Evolutionary conservation across 495 filamentous ascomycete species (phyloP).

Genomic region (Choiromyces venosus): DNA sequence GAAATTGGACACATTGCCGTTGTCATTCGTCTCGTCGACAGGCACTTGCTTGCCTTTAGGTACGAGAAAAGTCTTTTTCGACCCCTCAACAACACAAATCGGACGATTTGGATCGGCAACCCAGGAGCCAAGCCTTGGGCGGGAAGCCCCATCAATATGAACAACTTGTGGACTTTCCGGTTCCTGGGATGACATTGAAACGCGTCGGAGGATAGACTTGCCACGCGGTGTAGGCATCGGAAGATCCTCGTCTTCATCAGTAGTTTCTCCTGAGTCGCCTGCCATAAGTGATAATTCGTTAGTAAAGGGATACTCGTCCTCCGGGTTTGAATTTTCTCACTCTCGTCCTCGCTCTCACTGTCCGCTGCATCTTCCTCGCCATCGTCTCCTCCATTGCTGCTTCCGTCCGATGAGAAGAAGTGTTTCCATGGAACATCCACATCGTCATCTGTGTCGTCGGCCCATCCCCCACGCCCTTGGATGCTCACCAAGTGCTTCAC

Average conservation of each 20-base stretch:
- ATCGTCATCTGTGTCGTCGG: slow-evolving; percentile 38
- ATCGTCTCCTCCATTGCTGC: slow-evolving; percentile 16
- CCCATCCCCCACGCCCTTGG: slow-evolving; percentile 30
- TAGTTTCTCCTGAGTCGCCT: slow-evolving; percentile 38
- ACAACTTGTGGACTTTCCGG: slow-evolving; percentile 36
- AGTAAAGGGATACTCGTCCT: slow-evolving; percentile 13
- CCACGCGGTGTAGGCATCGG: slow-evolving; percentile 39
- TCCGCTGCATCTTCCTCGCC: slow-evolving; percentile 19
- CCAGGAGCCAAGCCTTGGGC: slow-evolving; percentile 37
- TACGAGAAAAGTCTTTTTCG: slow-evolving; percentile 39
- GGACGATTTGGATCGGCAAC: slow-evolving; percentile 40
- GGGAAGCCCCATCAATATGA: slow-evolving; percentile 28
- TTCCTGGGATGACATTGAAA: slow-evolving; percentile 24
- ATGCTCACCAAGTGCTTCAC: slow-evolving; percentile 35
- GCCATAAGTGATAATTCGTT: slow-evolving; percentile 12
- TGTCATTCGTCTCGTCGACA: slow-evolving; percentile 15
- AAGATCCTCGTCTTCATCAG: slow-evolving; percentile 41
- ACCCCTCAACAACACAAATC: slow-evolving; percentile 41
- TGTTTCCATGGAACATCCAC: slow-evolving; percentile 31
- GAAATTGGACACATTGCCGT: slow-evolving; percentile 15
- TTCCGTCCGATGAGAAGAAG: slow-evolving; percentile 34
- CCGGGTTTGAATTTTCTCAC: slow-evolving; percentile 22
- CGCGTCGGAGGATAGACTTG: slow-evolving; percentile 40
- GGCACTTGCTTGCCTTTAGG: slow-evolving; percentile 21
- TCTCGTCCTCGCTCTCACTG: slow-evolving; percentile 32